A percentile compares a stretch with the other conserved stretches of the same genome.
phyloP scores from a whole-genome alignment of 2,329 filamentous ascomycete genomes.

The Aspergillus sp. region DNA sequence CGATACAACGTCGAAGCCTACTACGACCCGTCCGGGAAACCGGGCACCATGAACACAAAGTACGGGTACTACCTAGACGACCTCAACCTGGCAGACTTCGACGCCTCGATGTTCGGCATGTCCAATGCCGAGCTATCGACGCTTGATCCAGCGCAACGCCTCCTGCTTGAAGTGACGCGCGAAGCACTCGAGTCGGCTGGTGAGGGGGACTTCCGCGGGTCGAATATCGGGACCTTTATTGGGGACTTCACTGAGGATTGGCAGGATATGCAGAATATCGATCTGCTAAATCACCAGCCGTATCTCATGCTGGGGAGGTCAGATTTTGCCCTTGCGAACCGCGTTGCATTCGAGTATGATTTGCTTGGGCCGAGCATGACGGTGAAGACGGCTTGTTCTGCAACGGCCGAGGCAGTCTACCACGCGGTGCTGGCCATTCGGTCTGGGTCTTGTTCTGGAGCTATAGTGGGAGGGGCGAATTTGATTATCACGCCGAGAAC shows the following conservation, averaged over 20 bases:
- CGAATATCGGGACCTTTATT: slow-evolving; percentile 29
- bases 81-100: slow-evolving; percentile 25
- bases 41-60: slow-evolving; percentile 3
- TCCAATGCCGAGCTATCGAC: slow-evolving; percentile 19
- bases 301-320: slow-evolving; percentile 8
- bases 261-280: slow-evolving; percentile 21
- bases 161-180: slow-evolving; percentile 31
- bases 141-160: slow-evolving; percentile 35
- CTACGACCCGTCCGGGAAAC: slow-evolving; percentile 18
- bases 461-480: slow-evolving; percentile 35
- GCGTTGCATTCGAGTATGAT: slow-evolving; percentile 13
- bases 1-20: slow-evolving; percentile 27
- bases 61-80: slow-evolving; percentile 30
- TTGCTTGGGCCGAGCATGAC: slow-evolving; percentile 25
- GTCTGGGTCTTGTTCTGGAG: slow-evolving; percentile 9
- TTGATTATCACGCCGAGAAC: slow-evolving; percentile 31
- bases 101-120: slow-evolving; percentile 28
- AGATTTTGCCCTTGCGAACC: slow-evolving; percentile 15
- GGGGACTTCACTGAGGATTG: slow-evolving; percentile 27
- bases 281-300: slow-evolving; percentile 13
- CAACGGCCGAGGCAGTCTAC: slow-evolving; percentile 32
- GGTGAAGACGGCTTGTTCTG: slow-evolving; percentile 40
- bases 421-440: slow-evolving; percentile 24
- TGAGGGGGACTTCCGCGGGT: slow-evolving; percentile 26
- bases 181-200: slow-evolving; percentile 35